Evolutionary conservation across 2,329 filamentous ascomycete species (phyloP), one percentile per base, ranked within the genome.

Genomic region (Stagonosporopsis vannaccii): DNA sequence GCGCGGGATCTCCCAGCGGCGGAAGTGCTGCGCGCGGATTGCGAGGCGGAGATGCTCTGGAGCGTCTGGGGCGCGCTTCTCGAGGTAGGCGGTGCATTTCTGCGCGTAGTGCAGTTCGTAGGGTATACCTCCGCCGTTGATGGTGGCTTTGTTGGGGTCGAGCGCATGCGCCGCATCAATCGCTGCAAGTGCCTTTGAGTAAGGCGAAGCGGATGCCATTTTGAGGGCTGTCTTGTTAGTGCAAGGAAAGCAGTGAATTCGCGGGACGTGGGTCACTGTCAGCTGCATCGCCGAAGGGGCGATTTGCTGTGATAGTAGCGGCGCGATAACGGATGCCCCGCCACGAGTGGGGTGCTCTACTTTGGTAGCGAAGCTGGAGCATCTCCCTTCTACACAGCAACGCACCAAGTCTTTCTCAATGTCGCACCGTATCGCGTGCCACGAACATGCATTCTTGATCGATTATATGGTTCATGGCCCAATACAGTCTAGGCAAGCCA

Each of bases 21-120:
- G 85, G 68, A 96, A 90, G 75, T 96, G 92, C 75, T 96, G 92
- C 11, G 91, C 91, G 62, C 91, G 87, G 63, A 92, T 89, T 17
- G 92, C 92, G 42, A 95, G 81, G 60, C 86, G 86, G 50, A 96
- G 81, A 22, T 85, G 77, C 1, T 88, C 87, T 2, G 88, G 86
- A 1, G 91, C 87, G 25, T 80, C 65, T 0, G 90, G 86, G 8
- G 78, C 77, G 59, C 87, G 85, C 15, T 82, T 77, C 8, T 80
- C 72, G 28, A 96, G 87, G 82, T 90, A 95, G 28, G 80, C 77
- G 46, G 89, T 91, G 89, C 93, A 93, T 75, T 91, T 87, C 46
- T 83, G 82, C 6, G 91, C 90, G 73, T 96, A 96, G 78, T 92
- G 87, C 1, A 94, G 86, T 77, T 96, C 92, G 76, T 91, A 92